Evolutionary conservation across 352 stramenopile genomes (phyloP), one percentile per base, ranked within the genome.

Genomic region (Pythium rishiriense): DNA sequence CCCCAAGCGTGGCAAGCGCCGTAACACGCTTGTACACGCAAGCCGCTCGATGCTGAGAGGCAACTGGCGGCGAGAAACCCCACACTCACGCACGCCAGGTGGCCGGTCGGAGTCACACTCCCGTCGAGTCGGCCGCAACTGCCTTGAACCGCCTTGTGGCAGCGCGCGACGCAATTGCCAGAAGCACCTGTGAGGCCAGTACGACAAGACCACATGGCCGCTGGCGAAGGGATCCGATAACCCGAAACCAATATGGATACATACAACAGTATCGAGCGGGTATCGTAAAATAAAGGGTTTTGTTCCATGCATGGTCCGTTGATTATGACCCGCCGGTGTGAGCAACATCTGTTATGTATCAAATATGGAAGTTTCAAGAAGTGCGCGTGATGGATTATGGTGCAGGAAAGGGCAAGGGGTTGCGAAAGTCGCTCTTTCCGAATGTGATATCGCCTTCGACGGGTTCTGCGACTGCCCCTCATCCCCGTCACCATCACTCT

Each of bases 351-450:
- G 28, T 19, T 15, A 25, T 25, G 8, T 17, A 53, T 55, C 12
- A 24, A 25, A 19, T 62, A 24, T 48, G 10, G 24, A 3, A 62
- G 56, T 29, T 33, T 21, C 1, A 5, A 22, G 14, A 39, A 33
- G 21, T 41, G 25, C 56, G 28, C n/a, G 39, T 41, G 46, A 56
- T 49, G 54, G 57, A 48, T 39, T 35, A 19, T 37, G 45, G 45
- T 28, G 24, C 12, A n/a, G 46, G 57, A 64, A 64, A 64, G 57
- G 57, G 57, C 57, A 64, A 64, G 57, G 57, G 57, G 57, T 56
- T 64, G 57, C 33, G 31, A 55, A 35, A 25, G 26, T 26, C 55
- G 12, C 37, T 46, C 57, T 24, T 48, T 11, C 26, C 4, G 10
- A 49, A 64, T 3, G 10, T 3, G 57, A 29, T 64, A 64, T 17